Conservation (phyloP, 2,329 filamentous ascomycete species). For the Hypoxylon sp. region DNA sequence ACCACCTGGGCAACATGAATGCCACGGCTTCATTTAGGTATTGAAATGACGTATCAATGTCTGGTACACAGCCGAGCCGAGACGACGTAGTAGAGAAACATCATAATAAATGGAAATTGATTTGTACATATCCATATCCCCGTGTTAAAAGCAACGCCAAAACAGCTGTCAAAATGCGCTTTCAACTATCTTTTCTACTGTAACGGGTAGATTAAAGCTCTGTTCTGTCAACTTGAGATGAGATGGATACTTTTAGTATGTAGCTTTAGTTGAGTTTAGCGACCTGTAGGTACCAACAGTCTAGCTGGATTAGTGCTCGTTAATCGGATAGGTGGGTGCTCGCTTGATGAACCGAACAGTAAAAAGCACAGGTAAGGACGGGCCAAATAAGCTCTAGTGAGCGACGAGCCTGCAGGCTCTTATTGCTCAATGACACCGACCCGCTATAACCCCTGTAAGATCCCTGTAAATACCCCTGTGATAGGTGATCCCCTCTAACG, state of each 20-base stretch:
- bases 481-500: slow-evolving; percentile 38
- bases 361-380: slow-evolving; percentile 24
- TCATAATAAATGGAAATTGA: slow-evolving; percentile 36
- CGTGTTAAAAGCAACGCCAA: slow-evolving; percentile 4
- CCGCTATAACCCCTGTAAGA: slow-evolving; percentile 33
- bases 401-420: slow-evolving; percentile 17
- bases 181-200: slow-evolving; percentile 21
- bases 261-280: slow-evolving; percentile 6
- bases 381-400: slow-evolving; percentile 14
- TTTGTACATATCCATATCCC: slow-evolving; percentile 10
- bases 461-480: slow-evolving; percentile 34
- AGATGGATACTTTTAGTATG: slow-evolving; percentile 20
- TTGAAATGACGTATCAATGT: slow-evolving; percentile 35
- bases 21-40: slow-evolving; percentile 19
- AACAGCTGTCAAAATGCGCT: slow-evolving; percentile 15
- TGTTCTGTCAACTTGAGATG: slow-evolving; percentile 5
- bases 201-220: slow-evolving; percentile 33
- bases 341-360: slow-evolving; percentile 11
- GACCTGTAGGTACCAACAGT: slow-evolving; percentile 27
- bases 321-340: slow-evolving; percentile 26
- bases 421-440: slow-evolving; percentile 44
- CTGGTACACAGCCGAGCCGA: slow-evolving; percentile 18
- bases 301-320: slow-evolving; percentile 30
- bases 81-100: slow-evolving; percentile 37
- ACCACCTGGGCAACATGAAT: slow-evolving; percentile 4